Evolutionary conservation across 306 rosid genomes (phyloP).

Genomic region (Betula pendula): DNA sequence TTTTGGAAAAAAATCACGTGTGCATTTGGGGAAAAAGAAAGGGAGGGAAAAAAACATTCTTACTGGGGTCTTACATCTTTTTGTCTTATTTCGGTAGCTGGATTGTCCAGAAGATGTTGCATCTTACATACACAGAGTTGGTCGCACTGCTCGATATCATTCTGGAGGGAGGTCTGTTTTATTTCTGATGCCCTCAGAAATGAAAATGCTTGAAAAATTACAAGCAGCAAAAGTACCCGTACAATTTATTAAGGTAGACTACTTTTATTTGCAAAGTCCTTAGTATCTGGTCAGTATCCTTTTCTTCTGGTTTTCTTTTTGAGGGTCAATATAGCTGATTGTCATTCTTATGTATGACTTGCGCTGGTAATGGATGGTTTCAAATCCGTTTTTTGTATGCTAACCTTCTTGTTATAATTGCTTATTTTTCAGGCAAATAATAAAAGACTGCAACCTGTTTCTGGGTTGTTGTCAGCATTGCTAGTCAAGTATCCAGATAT

Average conservation of each 20-base stretch:
- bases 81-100: slow-evolving; percentile 45
- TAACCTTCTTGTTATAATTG: slow-evolving; percentile 27
- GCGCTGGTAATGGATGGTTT: neutral
- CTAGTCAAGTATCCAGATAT: slow-evolving; percentile 76
- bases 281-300: neutral
- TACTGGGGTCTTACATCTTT: slow-evolving; percentile 14
- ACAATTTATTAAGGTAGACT: slow-evolving; percentile 59
- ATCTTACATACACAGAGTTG: slow-evolving; percentile 93
- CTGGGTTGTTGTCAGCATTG: slow-evolving; percentile 69
- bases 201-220: slow-evolving; percentile 72
- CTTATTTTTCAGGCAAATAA: slow-evolving; percentile 63
- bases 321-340: neutral
- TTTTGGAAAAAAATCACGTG: neutral
- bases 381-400: neutral
- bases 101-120: slow-evolving; percentile 92
- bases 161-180: slow-evolving; percentile 78
- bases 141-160: slow-evolving; percentile 88
- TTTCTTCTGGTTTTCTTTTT: neutral
- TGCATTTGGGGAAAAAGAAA: neutral
- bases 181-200: slow-evolving; percentile 79
- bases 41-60: neutral
- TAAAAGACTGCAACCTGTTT: slow-evolving; percentile 67
- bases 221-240: slow-evolving; percentile 73
- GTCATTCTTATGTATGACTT: neutral
- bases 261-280: slow-evolving; percentile 18